Evolutionary conservation across 805 yeast species (phyloP).

Genomic region (Tetrapisispora namnaoensis): DNA sequence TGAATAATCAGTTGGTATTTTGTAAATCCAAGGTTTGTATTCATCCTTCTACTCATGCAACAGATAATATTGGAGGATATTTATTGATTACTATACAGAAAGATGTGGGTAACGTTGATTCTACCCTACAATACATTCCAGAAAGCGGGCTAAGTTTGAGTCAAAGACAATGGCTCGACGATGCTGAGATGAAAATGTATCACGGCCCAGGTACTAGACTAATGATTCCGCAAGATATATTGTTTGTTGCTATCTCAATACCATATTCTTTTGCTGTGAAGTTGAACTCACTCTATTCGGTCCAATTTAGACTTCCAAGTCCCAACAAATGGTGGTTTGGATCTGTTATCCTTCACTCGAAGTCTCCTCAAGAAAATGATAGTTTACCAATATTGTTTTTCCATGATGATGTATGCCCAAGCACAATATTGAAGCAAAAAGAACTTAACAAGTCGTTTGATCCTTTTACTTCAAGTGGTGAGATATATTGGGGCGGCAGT

Average conservation of each 20-base stretch:
- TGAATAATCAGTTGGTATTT: conserved; percentile 24
- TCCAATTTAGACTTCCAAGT: conserved; percentile 77
- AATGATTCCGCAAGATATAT: conserved; percentile 3
- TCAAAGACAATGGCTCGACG: conserved; percentile 12
- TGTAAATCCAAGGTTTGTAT: conserved; percentile 66
- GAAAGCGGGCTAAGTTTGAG: conserved; percentile 8
- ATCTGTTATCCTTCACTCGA: conserved; percentile 64
- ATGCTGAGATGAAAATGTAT: conserved; percentile 33
- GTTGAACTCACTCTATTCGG: conserved; percentile 54
- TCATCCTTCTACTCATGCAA: conserved; percentile 66
- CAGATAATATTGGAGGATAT: conserved; percentile 75
- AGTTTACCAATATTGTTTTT: conserved; percentile 80
- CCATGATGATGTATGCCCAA: conserved; percentile 81
- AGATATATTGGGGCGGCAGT: conserved; percentile 85
- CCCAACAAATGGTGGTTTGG: conserved; percentile 85
- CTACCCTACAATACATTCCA: conserved; percentile 20
- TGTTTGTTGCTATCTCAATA: conserved; percentile 11
- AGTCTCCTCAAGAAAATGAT: conserved; percentile 33
- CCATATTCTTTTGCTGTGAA: conserved; percentile 61
- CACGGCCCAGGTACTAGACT: conserved; percentile 36
- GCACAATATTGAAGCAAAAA: conserved; percentile 55
- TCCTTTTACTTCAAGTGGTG: conserved; percentile 51
- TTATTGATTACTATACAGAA: conserved; percentile 51
- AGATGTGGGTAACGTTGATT: conserved; percentile 35
- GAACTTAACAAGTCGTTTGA: conserved; percentile 56